Conservation (phyloP, 768 basidiomycete species). For the Tylopilus sp. region DNA sequence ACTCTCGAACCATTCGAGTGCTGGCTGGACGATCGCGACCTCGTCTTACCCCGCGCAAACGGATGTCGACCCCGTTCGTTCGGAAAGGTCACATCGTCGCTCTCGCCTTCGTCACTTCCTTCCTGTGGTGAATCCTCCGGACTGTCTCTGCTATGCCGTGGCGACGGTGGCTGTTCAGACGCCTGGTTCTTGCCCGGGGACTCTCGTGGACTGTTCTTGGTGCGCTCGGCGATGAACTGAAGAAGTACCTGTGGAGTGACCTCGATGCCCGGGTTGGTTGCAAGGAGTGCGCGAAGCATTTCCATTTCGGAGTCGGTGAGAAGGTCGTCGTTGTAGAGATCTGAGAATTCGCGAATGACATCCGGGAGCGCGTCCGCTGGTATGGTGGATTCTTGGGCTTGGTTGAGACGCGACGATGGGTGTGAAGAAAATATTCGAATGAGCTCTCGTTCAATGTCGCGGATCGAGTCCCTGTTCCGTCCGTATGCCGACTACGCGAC, state of each 20-base stretch:
- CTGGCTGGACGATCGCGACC: constrained; percentile 57
- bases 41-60: constrained; percentile 20
- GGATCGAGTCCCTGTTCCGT: constrained; percentile 66
- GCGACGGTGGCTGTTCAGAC: constrained; percentile 9
- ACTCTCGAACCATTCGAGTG: constrained; percentile 45
- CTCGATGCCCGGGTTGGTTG: constrained; percentile 57
- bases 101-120: constrained; percentile 34
- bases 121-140: constrained; percentile 33
- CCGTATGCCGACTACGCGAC: constrained; percentile 38
- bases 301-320: constrained; percentile 60
- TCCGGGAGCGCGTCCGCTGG: constrained; percentile 71
- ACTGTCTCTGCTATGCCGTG: constrained; percentile 24
- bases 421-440: constrained; percentile 65
- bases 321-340: constrained; percentile 61
- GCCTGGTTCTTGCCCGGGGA: constrained; percentile 22
- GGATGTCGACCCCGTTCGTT: constrained; percentile 39
- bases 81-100: constrained; percentile 33
- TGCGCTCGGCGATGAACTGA: constrained; percentile 59
- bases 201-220: constrained; percentile 37
- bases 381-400: constrained; percentile 59
- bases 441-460: constrained; percentile 67
- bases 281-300: constrained; percentile 56
- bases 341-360: constrained; percentile 61
- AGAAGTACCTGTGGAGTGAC: constrained; percentile 68
- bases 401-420: constrained; percentile 54